Evolutionary conservation across 148 eudicot species (phyloP).

Genomic region (Rhododendron mucronatum): DNA sequence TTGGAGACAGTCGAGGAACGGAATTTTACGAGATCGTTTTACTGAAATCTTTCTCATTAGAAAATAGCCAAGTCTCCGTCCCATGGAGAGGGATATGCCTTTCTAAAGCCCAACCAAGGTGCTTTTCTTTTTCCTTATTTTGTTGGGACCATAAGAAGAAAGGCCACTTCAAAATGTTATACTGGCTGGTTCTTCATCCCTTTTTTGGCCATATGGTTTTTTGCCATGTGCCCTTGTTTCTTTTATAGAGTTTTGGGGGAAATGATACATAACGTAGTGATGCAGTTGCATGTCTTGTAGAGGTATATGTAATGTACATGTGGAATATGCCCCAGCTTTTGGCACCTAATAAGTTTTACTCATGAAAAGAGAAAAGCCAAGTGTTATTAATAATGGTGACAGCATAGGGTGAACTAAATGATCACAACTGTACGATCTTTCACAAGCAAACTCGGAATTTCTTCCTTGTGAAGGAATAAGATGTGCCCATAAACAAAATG

Average conservation of each 20-base stretch:
- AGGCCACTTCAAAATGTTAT: neutral
- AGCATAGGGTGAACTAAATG: neutral
- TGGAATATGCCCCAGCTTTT: neutral
- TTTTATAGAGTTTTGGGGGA: neutral
- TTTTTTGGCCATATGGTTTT: neutral
- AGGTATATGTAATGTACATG: neutral
- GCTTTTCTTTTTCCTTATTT: neutral
- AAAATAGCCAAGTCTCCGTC: neutral
- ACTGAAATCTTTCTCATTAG: neutral
- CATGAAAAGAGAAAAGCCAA: neutral
- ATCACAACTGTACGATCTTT: neutral
- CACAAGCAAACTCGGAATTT: neutral
- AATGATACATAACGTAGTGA: neutral
- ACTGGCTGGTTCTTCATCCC: neutral
- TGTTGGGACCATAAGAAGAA: neutral
- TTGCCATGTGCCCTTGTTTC: neutral
- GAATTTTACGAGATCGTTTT: neutral
- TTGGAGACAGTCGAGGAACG: neutral
- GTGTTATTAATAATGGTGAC: neutral
- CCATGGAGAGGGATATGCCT: neutral
- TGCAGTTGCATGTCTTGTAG: neutral
- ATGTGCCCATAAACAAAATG: neutral
- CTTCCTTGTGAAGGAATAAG: neutral
- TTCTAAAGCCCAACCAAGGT: constrained; percentile 6
- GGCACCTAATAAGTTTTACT: neutral